Conservation (phyloP, 1,284 basidiomycete species). For the Ganoderma sp. region DNA sequence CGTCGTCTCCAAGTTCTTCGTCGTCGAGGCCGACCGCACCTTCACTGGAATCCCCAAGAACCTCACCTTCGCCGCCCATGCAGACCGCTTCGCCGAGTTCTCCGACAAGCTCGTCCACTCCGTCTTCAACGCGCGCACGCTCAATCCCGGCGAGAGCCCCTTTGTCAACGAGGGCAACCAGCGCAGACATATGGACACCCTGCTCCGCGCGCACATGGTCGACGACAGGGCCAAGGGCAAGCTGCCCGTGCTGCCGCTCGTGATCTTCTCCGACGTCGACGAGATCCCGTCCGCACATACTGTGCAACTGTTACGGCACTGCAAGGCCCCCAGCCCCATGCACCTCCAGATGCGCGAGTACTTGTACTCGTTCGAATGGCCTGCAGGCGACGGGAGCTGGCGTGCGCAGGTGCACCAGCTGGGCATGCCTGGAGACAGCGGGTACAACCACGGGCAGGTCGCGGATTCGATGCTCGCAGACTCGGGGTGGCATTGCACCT, state of each 20-base stretch:
- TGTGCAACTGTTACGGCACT: conserved; percentile 60
- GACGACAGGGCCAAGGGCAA: conserved; percentile 35
- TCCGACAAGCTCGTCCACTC: conserved; percentile 61
- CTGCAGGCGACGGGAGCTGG: conserved; percentile 49
- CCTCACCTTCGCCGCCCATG: conserved; percentile 55
- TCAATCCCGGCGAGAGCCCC: conserved; percentile 43
- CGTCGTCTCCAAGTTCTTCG: conserved; percentile 68
- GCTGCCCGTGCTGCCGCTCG: conserved; percentile 46
- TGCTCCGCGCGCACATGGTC: conserved; percentile 47
- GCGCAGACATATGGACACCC: conserved; percentile 49
- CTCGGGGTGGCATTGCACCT: conserved; percentile 67
- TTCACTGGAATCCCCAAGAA: conserved; percentile 67
- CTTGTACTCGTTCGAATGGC: conserved; percentile 55
- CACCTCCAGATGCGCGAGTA: conserved; percentile 72
- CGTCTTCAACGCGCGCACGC: conserved; percentile 35
- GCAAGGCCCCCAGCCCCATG: conserved; percentile 59
- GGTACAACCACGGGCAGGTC: conserved; percentile 63
- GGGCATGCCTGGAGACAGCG: conserved; percentile 22
- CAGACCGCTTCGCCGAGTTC: conserved; percentile 56
- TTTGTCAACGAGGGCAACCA: conserved; percentile 47
- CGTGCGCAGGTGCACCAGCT: conserved; percentile 57
- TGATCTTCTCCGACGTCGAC: conserved; percentile 74
- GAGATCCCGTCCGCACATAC: conserved; percentile 68
- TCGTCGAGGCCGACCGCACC: conserved; percentile 68
- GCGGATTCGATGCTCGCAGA: conserved; percentile 61